These are phyloP conservation scores for Daldinia concentrica DNA, from an alignment of 495 filamentous ascomycete species.

Conservation along the genomic window DNA sequence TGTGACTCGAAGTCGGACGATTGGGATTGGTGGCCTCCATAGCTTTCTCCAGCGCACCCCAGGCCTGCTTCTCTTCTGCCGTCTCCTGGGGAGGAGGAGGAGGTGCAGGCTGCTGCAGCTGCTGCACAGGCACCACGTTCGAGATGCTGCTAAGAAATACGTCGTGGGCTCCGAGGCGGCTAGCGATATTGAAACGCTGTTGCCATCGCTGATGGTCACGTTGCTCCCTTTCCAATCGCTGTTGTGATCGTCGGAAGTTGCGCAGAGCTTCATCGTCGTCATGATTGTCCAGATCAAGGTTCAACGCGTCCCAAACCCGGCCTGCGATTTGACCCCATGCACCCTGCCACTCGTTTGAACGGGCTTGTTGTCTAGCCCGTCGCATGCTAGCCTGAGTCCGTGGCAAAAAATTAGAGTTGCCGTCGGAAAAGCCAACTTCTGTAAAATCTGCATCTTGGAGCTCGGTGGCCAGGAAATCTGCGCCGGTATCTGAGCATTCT, in stretches of 20 bases:
- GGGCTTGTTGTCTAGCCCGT: conserved; percentile 55
- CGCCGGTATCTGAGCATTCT: conserved; percentile 61
- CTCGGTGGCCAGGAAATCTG: conserved; percentile 59
- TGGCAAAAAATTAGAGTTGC: conserved; percentile 50
- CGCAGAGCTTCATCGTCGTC: conserved; percentile 75
- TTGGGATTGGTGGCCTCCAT: conserved; percentile 68
- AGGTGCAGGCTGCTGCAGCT: conserved; percentile 22
- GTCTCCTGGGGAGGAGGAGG: conserved; percentile 69
- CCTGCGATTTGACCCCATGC: conserved; percentile 63
- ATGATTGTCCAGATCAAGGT: conserved; percentile 88
- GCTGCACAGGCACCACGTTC: conserved; percentile 40
- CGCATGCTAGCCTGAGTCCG: conserved; percentile 61
- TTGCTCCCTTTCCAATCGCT: conserved; percentile 68
- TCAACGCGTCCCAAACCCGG: conserved; percentile 63
- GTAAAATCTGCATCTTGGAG: conserved; percentile 53
- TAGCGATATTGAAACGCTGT: conserved; percentile 80
- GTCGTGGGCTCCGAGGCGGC: conserved; percentile 72
- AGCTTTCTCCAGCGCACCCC: conserved; percentile 88
- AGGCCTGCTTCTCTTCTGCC: conserved; percentile 81
- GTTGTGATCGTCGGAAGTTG: conserved; percentile 62
- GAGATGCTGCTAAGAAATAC: conserved; percentile 71
- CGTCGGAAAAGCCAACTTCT: conserved; percentile 21
- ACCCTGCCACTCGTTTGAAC: conserved; percentile 63
- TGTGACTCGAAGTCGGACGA: conserved; percentile 41
- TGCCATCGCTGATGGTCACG: conserved; percentile 79